These are phyloP conservation scores for Penstemon barbatus DNA, from an alignment of 257 asterid species.

Conservation along the genomic window DNA sequence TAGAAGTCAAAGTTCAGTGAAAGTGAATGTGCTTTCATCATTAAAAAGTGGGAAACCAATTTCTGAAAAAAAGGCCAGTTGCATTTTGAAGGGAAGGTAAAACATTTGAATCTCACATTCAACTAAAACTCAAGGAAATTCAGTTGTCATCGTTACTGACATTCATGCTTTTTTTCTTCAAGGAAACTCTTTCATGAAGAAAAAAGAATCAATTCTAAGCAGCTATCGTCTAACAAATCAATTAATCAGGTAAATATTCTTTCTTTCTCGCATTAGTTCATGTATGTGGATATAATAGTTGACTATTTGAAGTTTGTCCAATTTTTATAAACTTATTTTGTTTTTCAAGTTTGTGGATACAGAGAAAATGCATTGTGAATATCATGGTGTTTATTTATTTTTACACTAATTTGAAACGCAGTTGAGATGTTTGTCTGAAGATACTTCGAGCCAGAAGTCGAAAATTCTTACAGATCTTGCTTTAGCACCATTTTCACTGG, in stretches of 20 bases:
- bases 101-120: conserved; percentile 2
- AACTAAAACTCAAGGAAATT: not conserved
- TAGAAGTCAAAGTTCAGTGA: conserved; percentile 44
- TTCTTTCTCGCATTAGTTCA: not conserved
- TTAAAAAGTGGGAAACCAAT: conserved; percentile 37
- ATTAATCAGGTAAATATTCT: not conserved
- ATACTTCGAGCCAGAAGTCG: conserved; percentile 39
- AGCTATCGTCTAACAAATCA: conserved; percentile 42
- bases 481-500: conserved; percentile 45
- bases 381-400: not conserved
- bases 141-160: conserved; percentile 22
- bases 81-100: conserved; percentile 68
- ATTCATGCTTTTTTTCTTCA: not conserved
- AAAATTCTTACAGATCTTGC: conserved; percentile 32
- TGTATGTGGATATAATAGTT: not conserved
- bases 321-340: not conserved
- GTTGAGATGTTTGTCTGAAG: conserved; percentile 39
- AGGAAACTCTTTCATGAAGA: conserved; percentile 62
- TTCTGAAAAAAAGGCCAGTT: conserved; percentile 36
- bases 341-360: not conserved
- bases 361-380: not conserved
- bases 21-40: conserved; percentile 45
- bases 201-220: conserved; percentile 35
- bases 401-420: conserved; percentile 28
- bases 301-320: conserved; percentile 1